Percentiles rank a stretch among this genome's conserved stretches.
Conservation (phyloP, 2,329 filamentous ascomycete species). For the Fonsecaea monophora region DNA sequence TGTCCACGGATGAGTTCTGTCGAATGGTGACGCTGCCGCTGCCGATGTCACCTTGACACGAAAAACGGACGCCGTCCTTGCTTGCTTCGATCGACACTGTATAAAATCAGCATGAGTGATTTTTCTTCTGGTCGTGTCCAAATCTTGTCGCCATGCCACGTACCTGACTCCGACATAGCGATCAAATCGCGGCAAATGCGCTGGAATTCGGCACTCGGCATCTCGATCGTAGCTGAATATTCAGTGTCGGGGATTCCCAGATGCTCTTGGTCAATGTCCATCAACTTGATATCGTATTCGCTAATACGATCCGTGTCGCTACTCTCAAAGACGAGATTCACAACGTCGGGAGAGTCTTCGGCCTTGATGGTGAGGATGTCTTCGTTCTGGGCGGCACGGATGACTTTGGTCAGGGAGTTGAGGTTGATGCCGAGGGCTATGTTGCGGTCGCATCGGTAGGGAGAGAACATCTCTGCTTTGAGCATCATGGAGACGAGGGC, state of each 20-base stretch:
- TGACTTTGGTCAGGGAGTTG: conserved; percentile 93
- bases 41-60: conserved; percentile 91
- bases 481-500: conserved; percentile 99
- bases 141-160: conserved; percentile 43
- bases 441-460: conserved; percentile 98
- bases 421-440: conserved; percentile 98
- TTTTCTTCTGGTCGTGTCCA: not conserved
- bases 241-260: conserved; percentile 99
- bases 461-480: conserved; percentile 90
- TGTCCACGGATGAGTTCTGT: conserved; percentile 86
- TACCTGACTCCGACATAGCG: conserved; percentile 94
- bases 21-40: conserved; percentile 92
- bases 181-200: conserved; percentile 92
- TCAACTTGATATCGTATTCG: conserved; percentile 99
- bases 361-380: conserved; percentile 97
- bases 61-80: conserved; percentile 97
- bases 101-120: conserved; percentile 9
- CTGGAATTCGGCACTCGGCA: conserved; percentile 90
- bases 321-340: conserved; percentile 96
- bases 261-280: conserved; percentile 99
- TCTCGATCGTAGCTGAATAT: conserved; percentile 86
- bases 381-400: conserved; percentile 91
- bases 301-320: conserved; percentile 85
- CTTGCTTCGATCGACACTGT: conserved; percentile 91
- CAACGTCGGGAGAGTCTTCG: conserved; percentile 91